These are phyloP conservation scores for Akanthomyces lecanii DNA, from an alignment of 2,329 filamentous ascomycete genomes.

Conservation along the genomic window DNA sequence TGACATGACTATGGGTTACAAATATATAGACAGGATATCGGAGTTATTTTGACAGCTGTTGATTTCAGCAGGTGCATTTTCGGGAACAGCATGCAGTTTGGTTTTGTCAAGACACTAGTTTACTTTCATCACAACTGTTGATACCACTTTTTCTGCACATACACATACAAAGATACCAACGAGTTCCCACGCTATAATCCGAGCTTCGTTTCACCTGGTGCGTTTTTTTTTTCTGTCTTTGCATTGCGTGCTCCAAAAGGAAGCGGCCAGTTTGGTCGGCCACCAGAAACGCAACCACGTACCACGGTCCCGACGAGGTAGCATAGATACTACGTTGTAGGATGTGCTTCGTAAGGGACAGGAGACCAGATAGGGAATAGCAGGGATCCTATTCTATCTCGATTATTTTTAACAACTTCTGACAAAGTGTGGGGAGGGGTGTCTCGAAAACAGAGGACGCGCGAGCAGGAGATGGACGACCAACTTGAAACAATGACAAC, in stretches of 20 bases:
- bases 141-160: not conserved
- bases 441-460: not conserved
- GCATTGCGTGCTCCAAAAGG: not conserved
- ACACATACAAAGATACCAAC: not conserved
- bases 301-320: not conserved
- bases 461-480: not conserved
- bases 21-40: slow-evolving; percentile 7
- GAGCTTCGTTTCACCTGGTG: too few relatives aligned
- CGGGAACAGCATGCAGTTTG: slow-evolving; percentile 4
- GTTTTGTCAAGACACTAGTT: not conserved
- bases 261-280: not conserved
- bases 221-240: not conserved
- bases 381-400: not conserved
- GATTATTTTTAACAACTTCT: slow-evolving; percentile 10
- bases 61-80: slow-evolving; percentile 4
- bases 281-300: not conserved
- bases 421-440: not conserved
- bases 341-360: not conserved
- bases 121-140: not conserved
- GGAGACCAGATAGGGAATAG: not conserved
- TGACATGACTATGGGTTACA: slow-evolving; percentile 10
- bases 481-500: slow-evolving; percentile 2
- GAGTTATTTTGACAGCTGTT: slow-evolving; percentile 1
- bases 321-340: slow-evolving; percentile 8
- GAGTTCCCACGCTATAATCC: not conserved